These are phyloP conservation scores for Malbranchea zuffiana DNA, from an alignment of 2,329 filamentous ascomycete species.

Conservation along the genomic window DNA sequence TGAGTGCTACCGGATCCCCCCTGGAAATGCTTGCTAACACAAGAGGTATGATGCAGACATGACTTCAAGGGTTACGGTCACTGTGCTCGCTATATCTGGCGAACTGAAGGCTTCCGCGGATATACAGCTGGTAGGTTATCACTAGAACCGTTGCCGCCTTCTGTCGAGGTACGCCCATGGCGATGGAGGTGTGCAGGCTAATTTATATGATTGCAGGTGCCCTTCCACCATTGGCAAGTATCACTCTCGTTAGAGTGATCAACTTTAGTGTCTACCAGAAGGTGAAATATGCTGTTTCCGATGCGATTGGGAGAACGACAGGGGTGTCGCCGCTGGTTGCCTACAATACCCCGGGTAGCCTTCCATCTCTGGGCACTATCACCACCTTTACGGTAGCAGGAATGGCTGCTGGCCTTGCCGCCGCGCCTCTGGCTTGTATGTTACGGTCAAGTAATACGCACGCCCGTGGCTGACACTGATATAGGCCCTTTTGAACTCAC, in stretches of 20 bases:
- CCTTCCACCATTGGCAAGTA: slow-evolving; percentile 35
- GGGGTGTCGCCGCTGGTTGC: slow-evolving; percentile 32
- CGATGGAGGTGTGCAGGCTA: no score
- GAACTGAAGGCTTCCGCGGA: slow-evolving; percentile 37
- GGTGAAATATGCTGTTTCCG: slow-evolving; percentile 33
- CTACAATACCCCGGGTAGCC: slow-evolving; percentile 34
- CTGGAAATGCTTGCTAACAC: neutral
- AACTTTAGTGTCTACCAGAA: slow-evolving; percentile 38
- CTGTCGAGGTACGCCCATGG: neutral
- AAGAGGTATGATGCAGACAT: slow-evolving; percentile 23
- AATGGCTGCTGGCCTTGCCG: slow-evolving; percentile 32
- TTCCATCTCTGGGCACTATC: slow-evolving; percentile 32
- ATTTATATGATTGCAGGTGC: no score
- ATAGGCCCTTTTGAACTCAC: slow-evolving; percentile 38
- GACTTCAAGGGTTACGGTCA: slow-evolving; percentile 35
- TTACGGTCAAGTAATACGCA: neutral
- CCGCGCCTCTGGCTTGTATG: slow-evolving; percentile 37
- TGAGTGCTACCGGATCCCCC: slow-evolving; percentile 19
- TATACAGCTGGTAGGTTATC: slow-evolving; percentile 35
- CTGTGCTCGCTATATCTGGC: slow-evolving; percentile 37
- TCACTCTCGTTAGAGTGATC: slow-evolving; percentile 36
- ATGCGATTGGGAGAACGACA: slow-evolving; percentile 30
- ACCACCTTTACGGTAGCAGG: slow-evolving; percentile 36
- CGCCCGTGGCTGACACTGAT: neutral
- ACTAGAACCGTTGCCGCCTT: no score